Percentiles rank a stretch among this genome's conserved stretches.
phyloP scores from a whole-genome alignment of 495 filamentous ascomycete species.

The Penicillium taxi region DNA sequence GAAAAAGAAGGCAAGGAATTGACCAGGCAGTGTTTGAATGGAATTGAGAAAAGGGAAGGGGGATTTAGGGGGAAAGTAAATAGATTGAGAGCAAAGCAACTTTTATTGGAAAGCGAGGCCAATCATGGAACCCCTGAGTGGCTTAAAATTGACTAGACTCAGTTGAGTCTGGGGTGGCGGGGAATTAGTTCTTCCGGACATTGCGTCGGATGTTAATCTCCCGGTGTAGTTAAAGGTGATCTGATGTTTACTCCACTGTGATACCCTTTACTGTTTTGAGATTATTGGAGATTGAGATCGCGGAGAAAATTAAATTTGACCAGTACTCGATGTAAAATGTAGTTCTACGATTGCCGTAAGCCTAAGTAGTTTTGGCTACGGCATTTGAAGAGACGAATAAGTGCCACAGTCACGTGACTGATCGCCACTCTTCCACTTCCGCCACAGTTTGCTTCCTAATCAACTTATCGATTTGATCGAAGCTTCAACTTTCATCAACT shows the following conservation, averaged over 20 bases:
- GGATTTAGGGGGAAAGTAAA: conserved; percentile 3
- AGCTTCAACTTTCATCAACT: background rate
- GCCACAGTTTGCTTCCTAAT: conserved; percentile 3
- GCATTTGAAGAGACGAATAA: background rate
- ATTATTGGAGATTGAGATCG: too few species aligned
- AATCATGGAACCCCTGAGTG: conserved; percentile 17
- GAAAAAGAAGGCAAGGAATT: background rate
- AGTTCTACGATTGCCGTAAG: too few species aligned
- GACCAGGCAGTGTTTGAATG: conserved; percentile 1
- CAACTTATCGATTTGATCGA: conserved; percentile 6
- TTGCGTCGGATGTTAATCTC: conserved; percentile 2
- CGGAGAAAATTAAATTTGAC: too few species aligned
- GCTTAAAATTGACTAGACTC: conserved; percentile 4
- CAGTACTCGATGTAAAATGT: too few species aligned
- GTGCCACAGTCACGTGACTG: conserved; percentile 4
- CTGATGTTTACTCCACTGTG: conserved; percentile 6
- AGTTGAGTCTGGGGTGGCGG: conserved; percentile 7
- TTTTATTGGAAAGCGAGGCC: conserved; percentile 12
- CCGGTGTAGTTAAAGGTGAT: conserved; percentile 13
- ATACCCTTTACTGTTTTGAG: too few species aligned
- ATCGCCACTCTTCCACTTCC: conserved; percentile 1
- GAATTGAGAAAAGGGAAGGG: conserved; percentile 5
- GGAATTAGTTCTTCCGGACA: background rate
- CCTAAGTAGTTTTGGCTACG: too few species aligned
- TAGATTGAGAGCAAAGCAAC: conserved; percentile 5